These are phyloP conservation scores for Boletus patriciae DNA, from an alignment of 768 basidiomycete genomes.

Conservation along the genomic window DNA sequence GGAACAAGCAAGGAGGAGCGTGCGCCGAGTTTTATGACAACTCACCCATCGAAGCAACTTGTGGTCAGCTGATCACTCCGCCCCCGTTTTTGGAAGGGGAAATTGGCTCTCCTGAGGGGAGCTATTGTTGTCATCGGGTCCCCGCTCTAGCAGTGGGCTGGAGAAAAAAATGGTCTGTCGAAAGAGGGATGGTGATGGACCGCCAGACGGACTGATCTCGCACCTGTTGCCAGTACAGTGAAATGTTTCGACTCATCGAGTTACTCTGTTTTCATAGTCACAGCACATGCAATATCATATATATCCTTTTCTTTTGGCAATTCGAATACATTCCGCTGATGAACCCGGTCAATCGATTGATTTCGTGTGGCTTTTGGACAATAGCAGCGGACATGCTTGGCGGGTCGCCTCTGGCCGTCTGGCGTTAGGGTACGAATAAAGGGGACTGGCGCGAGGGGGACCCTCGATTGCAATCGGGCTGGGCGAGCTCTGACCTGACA, in stretches of 20 bases:
- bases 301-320: constrained; percentile 16
- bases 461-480: constrained; percentile 20
- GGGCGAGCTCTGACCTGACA: background rate
- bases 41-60: constrained; percentile 19
- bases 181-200: constrained; percentile 27
- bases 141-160: constrained; percentile 35
- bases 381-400: constrained; percentile 6
- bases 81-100: constrained; percentile 13
- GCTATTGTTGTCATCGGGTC: constrained; percentile 26
- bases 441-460: constrained; percentile 2
- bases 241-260: constrained; percentile 21
- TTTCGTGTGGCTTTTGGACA: background rate
- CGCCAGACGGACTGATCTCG: constrained; percentile 30
- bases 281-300: constrained; percentile 16
- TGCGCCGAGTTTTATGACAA: constrained; percentile 19
- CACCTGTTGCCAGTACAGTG: constrained; percentile 19
- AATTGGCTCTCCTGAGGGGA: constrained; percentile 25
- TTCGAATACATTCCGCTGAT: background rate
- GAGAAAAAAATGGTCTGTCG: constrained; percentile 26
- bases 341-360: background rate
- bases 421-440: constrained; percentile 18
- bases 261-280: constrained; percentile 27
- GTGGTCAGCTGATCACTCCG: constrained; percentile 11
- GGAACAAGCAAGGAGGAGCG: constrained; percentile 28
- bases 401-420: constrained; percentile 1